Evolutionary conservation across 2,329 filamentous ascomycete genomes (phyloP).

Genomic region (Bipolaris sorokiniana): DNA sequence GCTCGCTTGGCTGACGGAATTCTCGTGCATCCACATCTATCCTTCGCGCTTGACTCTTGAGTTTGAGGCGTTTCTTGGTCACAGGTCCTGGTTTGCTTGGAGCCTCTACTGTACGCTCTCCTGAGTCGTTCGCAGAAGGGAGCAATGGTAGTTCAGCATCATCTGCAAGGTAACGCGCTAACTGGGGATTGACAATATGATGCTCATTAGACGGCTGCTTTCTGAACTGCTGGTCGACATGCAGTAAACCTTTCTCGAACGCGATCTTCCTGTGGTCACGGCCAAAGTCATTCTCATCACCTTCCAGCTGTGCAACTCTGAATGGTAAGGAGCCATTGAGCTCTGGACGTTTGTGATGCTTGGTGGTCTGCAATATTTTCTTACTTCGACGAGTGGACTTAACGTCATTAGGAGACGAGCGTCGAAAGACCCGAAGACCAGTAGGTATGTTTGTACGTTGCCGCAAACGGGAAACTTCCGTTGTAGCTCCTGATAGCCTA

Average conservation of each 20-base stretch:
- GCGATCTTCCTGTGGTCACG: constrained; percentile 44
- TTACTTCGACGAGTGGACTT: constrained; percentile 6
- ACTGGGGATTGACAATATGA: constrained; percentile 34
- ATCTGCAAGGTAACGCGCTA: constrained; percentile 44
- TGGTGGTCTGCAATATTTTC: background rate
- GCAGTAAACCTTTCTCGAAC: constrained; percentile 45
- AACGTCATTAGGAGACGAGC: constrained; percentile 3
- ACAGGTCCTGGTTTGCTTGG: constrained; percentile 4
- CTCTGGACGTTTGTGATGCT: background rate
- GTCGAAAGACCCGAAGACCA: constrained; percentile 22
- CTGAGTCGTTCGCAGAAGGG: constrained; percentile 25
- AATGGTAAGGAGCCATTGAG: constrained; percentile 20
- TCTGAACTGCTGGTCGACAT: constrained; percentile 37
- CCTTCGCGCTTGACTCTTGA: constrained; percentile 53
- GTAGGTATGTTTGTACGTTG: constrained; percentile 7
- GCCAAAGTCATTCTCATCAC: constrained; percentile 49
- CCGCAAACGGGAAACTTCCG: background rate
- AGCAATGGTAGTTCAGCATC: constrained; percentile 30
- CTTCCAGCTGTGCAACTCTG: constrained; percentile 53
- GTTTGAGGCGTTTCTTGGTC: constrained; percentile 31
- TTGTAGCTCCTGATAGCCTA: constrained; percentile 1
- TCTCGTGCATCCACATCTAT: constrained; percentile 55
- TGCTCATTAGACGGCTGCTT: constrained; percentile 14
- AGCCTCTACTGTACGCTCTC: constrained; percentile 11
- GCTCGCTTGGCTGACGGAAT: constrained; percentile 54